phyloP scores from a whole-genome alignment of 2,329 filamentous ascomycete genomes.

The Sclerotinia subarctica region DNA sequence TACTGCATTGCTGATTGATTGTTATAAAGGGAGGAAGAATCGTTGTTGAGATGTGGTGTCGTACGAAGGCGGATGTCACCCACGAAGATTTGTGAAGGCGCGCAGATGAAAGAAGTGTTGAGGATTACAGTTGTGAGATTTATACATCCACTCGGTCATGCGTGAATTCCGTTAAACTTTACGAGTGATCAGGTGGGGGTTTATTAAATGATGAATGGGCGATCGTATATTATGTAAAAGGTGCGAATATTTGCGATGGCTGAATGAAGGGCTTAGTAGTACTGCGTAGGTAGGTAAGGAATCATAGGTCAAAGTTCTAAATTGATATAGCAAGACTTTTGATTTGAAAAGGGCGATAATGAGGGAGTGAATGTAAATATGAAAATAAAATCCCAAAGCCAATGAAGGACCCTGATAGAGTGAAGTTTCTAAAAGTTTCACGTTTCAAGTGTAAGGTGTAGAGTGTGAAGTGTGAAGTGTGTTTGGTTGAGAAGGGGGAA shows the following conservation, averaged over 20 bases:
- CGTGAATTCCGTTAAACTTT: background rate
- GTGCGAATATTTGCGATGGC: background rate
- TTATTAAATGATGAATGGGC: constrained; percentile 4
- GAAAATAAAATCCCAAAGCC: background rate
- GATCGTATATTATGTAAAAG: constrained; percentile 17
- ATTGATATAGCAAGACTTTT: background rate
- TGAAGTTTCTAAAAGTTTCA: too few species aligned
- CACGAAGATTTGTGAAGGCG: constrained; percentile 1
- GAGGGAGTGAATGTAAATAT: constrained; percentile 13
- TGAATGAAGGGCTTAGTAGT: background rate
- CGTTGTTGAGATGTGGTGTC: constrained; percentile 9
- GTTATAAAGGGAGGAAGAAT: background rate
- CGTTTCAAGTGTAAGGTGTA: too few species aligned
- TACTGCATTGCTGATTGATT: constrained; percentile 73
- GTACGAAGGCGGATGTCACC: constrained; percentile 15
- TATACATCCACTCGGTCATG: constrained; percentile 14
- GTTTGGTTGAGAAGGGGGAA: background rate
- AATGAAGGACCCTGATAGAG: background rate
- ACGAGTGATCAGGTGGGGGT: constrained; percentile 12
- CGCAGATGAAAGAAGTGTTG: background rate
- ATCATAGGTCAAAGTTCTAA: background rate
- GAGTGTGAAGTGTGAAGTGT: background rate
- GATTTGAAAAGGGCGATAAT: background rate
- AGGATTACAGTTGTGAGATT: constrained; percentile 8
- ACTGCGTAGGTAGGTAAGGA: background rate